A percentile compares a stretch with the other conserved stretches of the same genome.
phyloP scores from a whole-genome alignment of 164 flowering plant species.

The Pachysandra terminalis region DNA sequence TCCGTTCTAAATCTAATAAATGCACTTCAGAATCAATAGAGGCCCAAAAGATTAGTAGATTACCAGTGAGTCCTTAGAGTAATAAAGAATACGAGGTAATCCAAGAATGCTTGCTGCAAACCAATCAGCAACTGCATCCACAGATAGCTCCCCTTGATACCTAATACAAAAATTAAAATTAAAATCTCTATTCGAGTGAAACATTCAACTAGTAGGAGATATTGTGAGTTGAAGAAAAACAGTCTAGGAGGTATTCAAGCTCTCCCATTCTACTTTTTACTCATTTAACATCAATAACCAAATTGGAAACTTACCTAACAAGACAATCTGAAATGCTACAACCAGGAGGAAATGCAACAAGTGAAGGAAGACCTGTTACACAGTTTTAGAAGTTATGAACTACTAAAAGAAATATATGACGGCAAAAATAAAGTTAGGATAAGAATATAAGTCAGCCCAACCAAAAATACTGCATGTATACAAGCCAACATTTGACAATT shows the following conservation, averaged over 20 bases:
- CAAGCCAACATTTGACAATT: background rate
- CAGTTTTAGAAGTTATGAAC: background rate
- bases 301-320: constrained; percentile 48
- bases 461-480: too few relatives aligned
- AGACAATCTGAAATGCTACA: constrained; percentile 72
- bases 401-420: background rate
- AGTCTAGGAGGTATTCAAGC: background rate
- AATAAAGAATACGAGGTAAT: constrained; percentile 80
- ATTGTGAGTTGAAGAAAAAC: background rate
- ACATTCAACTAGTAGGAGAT: constrained; percentile 1
- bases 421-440: background rate
- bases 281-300: background rate
- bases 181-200: background rate
- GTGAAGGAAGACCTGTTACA: constrained; percentile 75
- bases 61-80: constrained; percentile 91
- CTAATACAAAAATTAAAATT: constrained; percentile 31
- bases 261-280: background rate
- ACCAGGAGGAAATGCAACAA: constrained; percentile 65
- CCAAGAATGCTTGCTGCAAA: constrained; percentile 62
- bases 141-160: constrained; percentile 76
- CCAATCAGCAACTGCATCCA: constrained; percentile 88
- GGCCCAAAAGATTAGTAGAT: constrained; percentile 20
- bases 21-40: constrained; percentile 1
- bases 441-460: background rate
- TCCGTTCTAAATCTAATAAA: background rate